phyloP scores from a whole-genome alignment of 192 early-diverging fungal genomes.

The Coemansia sp. region DNA sequence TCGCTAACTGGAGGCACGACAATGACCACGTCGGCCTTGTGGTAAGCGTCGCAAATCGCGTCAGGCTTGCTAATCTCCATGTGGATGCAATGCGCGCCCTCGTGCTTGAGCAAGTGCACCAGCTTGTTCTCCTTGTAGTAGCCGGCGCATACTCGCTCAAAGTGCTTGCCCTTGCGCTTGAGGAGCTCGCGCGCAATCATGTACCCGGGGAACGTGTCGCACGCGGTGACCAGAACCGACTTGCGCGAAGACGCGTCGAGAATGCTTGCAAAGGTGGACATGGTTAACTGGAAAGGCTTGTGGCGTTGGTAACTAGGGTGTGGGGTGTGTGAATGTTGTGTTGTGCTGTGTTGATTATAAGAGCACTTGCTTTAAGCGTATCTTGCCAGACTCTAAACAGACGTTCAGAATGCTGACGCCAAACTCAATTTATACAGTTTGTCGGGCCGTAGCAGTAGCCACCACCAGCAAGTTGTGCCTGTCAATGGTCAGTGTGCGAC shows the following conservation, averaged over 20 bases:
- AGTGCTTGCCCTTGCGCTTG: conserved; percentile 24
- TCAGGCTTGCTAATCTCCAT: conserved; percentile 22
- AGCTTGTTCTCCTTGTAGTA: conserved; percentile 34
- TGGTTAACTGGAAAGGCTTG: neutral
- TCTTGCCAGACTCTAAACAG: no score
- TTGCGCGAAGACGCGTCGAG: conserved; percentile 15
- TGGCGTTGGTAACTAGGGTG: neutral
- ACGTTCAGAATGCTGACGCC: no score
- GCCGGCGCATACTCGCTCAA: conserved; percentile 16
- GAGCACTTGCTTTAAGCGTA: no score
- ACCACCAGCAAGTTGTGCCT: no score
- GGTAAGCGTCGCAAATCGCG: conserved; percentile 26
- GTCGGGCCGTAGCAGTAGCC: no score
- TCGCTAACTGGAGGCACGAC: conserved; percentile 41
- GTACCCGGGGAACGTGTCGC: conserved; percentile 41
- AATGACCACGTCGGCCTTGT: conserved; percentile 35
- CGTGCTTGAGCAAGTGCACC: conserved; percentile 29
- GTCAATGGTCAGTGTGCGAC: no score
- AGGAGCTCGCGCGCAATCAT: conserved; percentile 23
- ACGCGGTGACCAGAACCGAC: conserved; percentile 36
- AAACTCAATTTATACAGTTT: no score
- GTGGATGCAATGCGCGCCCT: conserved; percentile 22
- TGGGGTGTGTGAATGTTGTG: neutral
- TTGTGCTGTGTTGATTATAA: no score
- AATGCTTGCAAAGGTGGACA: conserved; percentile 33